Evolutionary conservation across 768 basidiomycete species (phyloP).

Genomic region (Calocybe gangraenosa): DNA sequence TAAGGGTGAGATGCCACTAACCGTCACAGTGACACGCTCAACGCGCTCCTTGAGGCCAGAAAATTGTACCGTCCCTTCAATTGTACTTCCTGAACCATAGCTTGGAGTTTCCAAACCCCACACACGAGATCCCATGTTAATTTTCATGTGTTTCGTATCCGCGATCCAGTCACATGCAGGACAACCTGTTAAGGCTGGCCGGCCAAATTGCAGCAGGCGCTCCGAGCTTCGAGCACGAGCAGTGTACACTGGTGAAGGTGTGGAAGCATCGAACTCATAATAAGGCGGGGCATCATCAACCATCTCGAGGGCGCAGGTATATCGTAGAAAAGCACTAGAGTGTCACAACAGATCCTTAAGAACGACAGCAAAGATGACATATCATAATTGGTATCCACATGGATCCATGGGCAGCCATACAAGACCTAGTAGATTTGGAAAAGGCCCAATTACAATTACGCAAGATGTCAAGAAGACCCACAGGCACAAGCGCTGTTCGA

Average conservation of each 20-base stretch:
- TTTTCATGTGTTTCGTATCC: conserved; percentile 32
- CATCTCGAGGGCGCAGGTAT: too few relatives aligned
- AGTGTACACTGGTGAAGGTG: conserved; percentile 21
- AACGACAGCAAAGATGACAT: too few relatives aligned
- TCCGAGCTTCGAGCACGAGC: conserved; percentile 24
- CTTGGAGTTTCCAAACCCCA: conserved; percentile 34
- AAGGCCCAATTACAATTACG: too few relatives aligned
- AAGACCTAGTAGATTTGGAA: too few relatives aligned
- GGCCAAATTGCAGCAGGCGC: conserved; percentile 30
- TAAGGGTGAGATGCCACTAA: conserved; percentile 16
- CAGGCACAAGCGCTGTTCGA: conserved; percentile 2
- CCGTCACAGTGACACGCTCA: conserved; percentile 32
- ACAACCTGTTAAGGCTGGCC: conserved; percentile 20
- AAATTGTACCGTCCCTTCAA: conserved; percentile 36
- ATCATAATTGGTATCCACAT: too few relatives aligned
- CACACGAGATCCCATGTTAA: conserved; percentile 36
- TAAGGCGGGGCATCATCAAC: conserved; percentile 7
- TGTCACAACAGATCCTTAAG: too few relatives aligned
- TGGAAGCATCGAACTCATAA: conserved; percentile 9
- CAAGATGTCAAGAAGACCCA: too few relatives aligned
- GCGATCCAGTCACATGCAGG: conserved; percentile 31
- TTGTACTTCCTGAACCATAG: conserved; percentile 36
- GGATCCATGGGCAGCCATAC: too few relatives aligned
- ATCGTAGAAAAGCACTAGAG: too few relatives aligned
- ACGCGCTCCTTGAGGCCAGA: conserved; percentile 30